phyloP scores from a whole-genome alignment of 345 rosid genomes.

The Eutrema yunnanense region DNA sequence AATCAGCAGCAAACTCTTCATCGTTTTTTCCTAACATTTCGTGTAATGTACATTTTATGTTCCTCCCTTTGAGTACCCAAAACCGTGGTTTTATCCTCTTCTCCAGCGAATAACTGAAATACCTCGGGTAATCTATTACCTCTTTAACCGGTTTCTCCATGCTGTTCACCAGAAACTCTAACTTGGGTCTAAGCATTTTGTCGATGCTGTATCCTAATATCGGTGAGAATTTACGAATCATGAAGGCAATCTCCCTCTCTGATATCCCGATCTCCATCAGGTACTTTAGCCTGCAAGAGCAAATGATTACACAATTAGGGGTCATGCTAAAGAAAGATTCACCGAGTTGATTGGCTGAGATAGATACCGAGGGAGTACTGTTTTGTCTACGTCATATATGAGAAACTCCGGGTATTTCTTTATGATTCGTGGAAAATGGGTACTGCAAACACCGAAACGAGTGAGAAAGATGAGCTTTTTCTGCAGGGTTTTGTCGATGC shows the following conservation, averaged over 20 bases:
- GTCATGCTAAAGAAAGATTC: neutral
- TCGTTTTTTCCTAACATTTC: constrained; percentile 80
- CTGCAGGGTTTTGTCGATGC: constrained; percentile 54
- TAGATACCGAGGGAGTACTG: constrained; percentile 70
- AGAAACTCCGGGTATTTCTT: constrained; percentile 88
- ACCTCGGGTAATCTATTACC: constrained; percentile 70
- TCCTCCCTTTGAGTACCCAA: constrained; percentile 58
- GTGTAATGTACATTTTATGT: constrained; percentile 55
- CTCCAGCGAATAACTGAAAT: constrained; percentile 83
- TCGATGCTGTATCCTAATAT: constrained; percentile 78
- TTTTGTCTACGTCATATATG: constrained; percentile 49
- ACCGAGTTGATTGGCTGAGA: neutral
- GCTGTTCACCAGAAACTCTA: constrained; percentile 54
- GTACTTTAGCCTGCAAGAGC: constrained; percentile 53
- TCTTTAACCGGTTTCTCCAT: constrained; percentile 64
- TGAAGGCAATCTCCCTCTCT: constrained; percentile 54
- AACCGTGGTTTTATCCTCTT: constrained; percentile 82
- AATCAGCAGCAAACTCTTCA: constrained; percentile 71
- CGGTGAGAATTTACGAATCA: constrained; percentile 82
- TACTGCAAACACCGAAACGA: constrained; percentile 43
- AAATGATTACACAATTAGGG: neutral
- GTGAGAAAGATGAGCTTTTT: constrained; percentile 58
- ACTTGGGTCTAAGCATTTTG: constrained; percentile 68
- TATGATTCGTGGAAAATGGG: constrained; percentile 44
- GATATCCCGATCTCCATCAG: constrained; percentile 61